These are phyloP conservation scores for Daldinia bambusicola DNA, from an alignment of 495 filamentous ascomycete species.

Conservation along the genomic window DNA sequence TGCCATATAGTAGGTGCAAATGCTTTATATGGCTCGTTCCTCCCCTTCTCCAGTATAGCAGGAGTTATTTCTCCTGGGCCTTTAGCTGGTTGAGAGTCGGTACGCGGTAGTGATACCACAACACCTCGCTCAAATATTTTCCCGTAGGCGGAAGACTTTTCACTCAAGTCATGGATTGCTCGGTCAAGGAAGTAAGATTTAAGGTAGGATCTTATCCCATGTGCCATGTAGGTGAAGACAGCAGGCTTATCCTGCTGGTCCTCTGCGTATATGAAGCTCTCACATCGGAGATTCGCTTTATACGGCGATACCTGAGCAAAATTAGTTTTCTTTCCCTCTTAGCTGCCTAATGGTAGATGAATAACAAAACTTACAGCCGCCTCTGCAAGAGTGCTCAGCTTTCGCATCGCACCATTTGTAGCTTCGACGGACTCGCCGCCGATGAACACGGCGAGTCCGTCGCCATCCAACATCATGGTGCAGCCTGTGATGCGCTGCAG, in stretches of 20 bases:
- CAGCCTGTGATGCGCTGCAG: constrained; percentile 46
- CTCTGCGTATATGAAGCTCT: constrained; percentile 55
- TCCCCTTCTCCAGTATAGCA: constrained; percentile 11
- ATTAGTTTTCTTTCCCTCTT: neutral
- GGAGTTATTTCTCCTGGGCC: constrained; percentile 20
- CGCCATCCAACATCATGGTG: constrained; percentile 33
- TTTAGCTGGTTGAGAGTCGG: neutral
- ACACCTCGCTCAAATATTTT: constrained; percentile 31
- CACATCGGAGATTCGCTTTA: neutral
- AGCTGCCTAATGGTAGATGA: neutral
- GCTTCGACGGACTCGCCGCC: constrained; percentile 38
- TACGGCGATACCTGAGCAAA: neutral
- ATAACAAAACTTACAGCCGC: constrained; percentile 48
- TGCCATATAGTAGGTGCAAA: constrained; percentile 21
- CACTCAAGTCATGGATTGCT: neutral
- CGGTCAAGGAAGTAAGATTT: constrained; percentile 41
- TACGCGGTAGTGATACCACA: constrained; percentile 16
- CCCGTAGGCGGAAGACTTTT: constrained; percentile 8
- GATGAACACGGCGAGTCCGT: constrained; percentile 50
- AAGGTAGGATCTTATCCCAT: constrained; percentile 11
- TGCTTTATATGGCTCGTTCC: neutral
- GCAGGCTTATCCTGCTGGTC: constrained; percentile 43
- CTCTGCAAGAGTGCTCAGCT: constrained; percentile 51
- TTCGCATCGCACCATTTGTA: constrained; percentile 39
- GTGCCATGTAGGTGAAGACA: constrained; percentile 48